Base-by-base conservation (phyloP, 495 filamentous ascomycete genomes). In the Penicillium nucicola region DNA sequence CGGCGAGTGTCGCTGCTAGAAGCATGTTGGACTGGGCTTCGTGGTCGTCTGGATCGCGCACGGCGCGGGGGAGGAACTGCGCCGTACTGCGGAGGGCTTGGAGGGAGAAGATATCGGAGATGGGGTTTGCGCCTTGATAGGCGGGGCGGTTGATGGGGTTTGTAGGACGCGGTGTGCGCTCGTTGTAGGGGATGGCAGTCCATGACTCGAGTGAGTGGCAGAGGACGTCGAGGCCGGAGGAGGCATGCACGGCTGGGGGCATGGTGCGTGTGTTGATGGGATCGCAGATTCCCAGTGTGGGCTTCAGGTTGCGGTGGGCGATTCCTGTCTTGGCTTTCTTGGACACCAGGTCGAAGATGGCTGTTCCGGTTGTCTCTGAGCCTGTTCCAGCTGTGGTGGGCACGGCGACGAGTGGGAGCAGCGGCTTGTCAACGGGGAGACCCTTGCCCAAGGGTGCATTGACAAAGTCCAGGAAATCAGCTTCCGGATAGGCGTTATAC, bases 101-200 rank as follows among this genome's bases (percentile, higher is more conserved):
- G 12, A 97, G 77, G 19, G 86, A 90, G 74, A 98, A 98, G 49
- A 98, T 89, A 61, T 98, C 93, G 17, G 87, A 92, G 41, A 98
- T 97, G 3, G 93, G 93, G 66, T 98, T 98, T 6, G 93, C 91
- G 35, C 93, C 93, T 61, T 98, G 93, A 62, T 98, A 98, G 2
- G 93, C 90, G 0, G 93, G 93, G 3, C 93, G 78, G 42, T 92
- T 78, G 56, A 97, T 88, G 0, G 93, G 93, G 65, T 98, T 97
- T 11, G 83, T 70, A 5, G 95, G 95, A 5, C 92, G 78, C 0
- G 93, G 95, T 0, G 75, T 80, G 45, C 93, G 83, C 69, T 92
- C 83, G 59, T 87, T 78, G 71, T 90, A 97, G 0, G 93, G 95
- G 52, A 98, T 97, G 2, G 95, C 93, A 4, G 93, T 98, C 86